Percentiles rank a stretch among this genome's conserved stretches.
phyloP scores from a whole-genome alignment of 1,139 yeast genomes.

The Lodderomyces pseudojiufengensis region DNA sequence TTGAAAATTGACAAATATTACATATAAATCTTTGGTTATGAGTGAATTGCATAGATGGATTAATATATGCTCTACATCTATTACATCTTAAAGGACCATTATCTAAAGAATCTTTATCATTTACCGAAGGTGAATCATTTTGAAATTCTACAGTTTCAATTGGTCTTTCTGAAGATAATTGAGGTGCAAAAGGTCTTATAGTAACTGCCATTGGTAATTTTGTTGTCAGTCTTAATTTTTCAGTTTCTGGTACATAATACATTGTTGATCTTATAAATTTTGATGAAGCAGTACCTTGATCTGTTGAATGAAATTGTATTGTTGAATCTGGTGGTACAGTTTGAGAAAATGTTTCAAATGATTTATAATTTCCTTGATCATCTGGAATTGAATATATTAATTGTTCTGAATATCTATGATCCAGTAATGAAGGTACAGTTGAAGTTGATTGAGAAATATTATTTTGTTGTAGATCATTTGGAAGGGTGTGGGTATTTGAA shows the following conservation, averaged over 20 bases:
- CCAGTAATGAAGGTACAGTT: constrained; percentile 46
- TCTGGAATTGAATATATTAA: constrained; percentile 35
- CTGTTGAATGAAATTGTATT: constrained; percentile 63
- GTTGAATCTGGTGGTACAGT: constrained; percentile 82
- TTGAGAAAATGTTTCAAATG: constrained; percentile 68
- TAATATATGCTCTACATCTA: constrained; percentile 86
- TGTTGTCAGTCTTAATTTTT: constrained; percentile 64
- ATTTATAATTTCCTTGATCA: constrained; percentile 26
- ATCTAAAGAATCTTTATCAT: constrained; percentile 27
- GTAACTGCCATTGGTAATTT: constrained; percentile 79
- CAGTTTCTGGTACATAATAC: constrained; percentile 81
- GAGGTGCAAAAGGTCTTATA: constrained; percentile 79
- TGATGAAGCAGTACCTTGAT: constrained; percentile 84
- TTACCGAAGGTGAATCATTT: constrained; percentile 1
- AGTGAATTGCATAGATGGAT: constrained; percentile 76
- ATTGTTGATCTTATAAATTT: constrained; percentile 73
- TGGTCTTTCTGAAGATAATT: constrained; percentile 43
- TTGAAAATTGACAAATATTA: constrained; percentile 77
- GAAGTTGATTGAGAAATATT: neutral
- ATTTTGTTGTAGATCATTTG: constrained; percentile 3
- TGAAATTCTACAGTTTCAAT: constrained; percentile 68
- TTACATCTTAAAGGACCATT: constrained; percentile 82
- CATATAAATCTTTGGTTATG: constrained; percentile 69
- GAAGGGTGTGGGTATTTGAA: constrained; percentile 7
- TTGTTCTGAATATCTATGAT: constrained; percentile 54